Evolutionary conservation across 257 asterid genomes (phyloP).

Genomic region (Capsicum rhomboideum): DNA sequence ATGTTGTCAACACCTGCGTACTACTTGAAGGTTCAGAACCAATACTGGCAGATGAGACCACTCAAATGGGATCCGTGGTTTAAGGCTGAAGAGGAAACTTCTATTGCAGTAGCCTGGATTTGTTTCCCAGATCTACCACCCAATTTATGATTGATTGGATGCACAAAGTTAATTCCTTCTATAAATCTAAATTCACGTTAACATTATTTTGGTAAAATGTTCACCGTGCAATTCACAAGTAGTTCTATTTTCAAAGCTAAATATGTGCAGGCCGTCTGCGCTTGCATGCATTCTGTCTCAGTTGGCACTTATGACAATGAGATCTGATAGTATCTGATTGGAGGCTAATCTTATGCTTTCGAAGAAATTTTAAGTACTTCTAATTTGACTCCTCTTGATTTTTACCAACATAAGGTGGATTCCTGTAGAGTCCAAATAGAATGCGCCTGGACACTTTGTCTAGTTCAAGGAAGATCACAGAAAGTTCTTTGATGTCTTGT

Average conservation of each 20-base stretch:
- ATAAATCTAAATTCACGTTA: background rate
- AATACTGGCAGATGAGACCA: too few relatives aligned
- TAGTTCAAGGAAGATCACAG: background rate
- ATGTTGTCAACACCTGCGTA: too few relatives aligned
- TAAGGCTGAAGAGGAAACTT: too few relatives aligned
- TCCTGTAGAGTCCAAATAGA: background rate
- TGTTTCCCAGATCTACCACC: too few relatives aligned
- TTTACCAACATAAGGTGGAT: background rate
- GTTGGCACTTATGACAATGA: background rate
- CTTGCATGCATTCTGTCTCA: background rate
- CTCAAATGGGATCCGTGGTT: too few relatives aligned
- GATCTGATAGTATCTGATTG: background rate
- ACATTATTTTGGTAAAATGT: background rate
- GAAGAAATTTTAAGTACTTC: background rate
- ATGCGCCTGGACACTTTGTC: background rate
- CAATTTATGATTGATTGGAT: too few relatives aligned
- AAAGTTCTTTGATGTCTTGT: background rate
- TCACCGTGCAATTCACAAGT: background rate
- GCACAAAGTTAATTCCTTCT: background rate
- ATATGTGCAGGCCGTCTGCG: background rate
- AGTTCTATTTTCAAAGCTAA: background rate
- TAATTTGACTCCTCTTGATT: background rate
- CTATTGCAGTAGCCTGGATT: too few relatives aligned
- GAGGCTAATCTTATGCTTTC: background rate
- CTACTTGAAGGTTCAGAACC: too few relatives aligned